These are phyloP conservation scores for Glebionis coronaria DNA, from an alignment of 129 eudicot genomes.

Conservation along the genomic window DNA sequence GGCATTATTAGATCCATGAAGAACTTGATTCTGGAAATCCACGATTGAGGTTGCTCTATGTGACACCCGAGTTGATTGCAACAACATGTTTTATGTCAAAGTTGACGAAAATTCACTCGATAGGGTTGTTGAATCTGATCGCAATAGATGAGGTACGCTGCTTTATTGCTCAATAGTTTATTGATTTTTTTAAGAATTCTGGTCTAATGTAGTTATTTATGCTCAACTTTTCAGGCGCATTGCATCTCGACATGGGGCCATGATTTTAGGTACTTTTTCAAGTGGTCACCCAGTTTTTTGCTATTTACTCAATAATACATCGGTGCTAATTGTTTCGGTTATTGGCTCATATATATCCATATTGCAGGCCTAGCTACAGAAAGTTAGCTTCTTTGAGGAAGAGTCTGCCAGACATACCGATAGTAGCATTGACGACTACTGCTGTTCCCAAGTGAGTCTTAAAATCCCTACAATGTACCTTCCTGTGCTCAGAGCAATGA, in stretches of 20 bases:
- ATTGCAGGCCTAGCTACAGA: conserved; percentile 91
- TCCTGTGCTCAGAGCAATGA: neutral
- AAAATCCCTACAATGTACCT: neutral
- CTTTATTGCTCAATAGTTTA: neutral
- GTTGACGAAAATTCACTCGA: conserved; percentile 61
- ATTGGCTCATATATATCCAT: neutral
- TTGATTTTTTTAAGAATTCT: neutral
- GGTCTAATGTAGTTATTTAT: conserved; percentile 14
- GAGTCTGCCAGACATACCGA: conserved; percentile 59
- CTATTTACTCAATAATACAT: conserved; percentile 2
- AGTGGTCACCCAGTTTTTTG: conserved; percentile 1
- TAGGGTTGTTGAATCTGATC: conserved; percentile 82
- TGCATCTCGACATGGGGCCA: conserved; percentile 98
- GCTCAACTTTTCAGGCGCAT: conserved; percentile 67
- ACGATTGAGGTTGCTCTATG: conserved; percentile 76
- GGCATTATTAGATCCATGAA: conserved; percentile 57
- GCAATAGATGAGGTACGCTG: conserved; percentile 89
- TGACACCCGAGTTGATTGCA: conserved; percentile 96
- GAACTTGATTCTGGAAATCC: conserved; percentile 95
- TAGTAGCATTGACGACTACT: conserved; percentile 95
- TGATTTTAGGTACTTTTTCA: conserved; percentile 68
- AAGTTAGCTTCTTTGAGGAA: conserved; percentile 82
- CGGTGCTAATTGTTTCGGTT: conserved; percentile 3
- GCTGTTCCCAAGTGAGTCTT: conserved; percentile 93
- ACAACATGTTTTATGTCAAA: conserved; percentile 76